phyloP scores from a whole-genome alignment of 176 grass and related monocot genomes.

The maize (Zea mays) region Zm-B73-REFERENCE-NAM-5.0 NC_050097.1:50025501-50026000 shows the following conservation, averaged over 20 bases:
- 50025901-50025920: neutral
- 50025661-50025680: neutral
- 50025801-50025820: neutral
- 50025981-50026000: neutral
- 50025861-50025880: neutral
- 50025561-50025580: neutral
- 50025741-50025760: neutral
- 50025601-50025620: slow-evolving; percentile 24
- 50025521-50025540: slow-evolving; percentile 25
- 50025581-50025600: neutral
- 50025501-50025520: slow-evolving; percentile 31
- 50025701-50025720: neutral
- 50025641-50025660: neutral
- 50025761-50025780: neutral
- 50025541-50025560: neutral
- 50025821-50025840: neutral
- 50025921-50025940: neutral
- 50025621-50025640: slow-evolving; percentile 35
- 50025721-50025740: neutral
- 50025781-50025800: neutral
- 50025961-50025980: neutral
- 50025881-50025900: neutral
- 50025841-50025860: neutral
- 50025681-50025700: neutral
- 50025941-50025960: neutral